Base-by-base conservation (phyloP, 768 basidiomycete genomes). In the Suillus fuscotomentosus region DNA sequence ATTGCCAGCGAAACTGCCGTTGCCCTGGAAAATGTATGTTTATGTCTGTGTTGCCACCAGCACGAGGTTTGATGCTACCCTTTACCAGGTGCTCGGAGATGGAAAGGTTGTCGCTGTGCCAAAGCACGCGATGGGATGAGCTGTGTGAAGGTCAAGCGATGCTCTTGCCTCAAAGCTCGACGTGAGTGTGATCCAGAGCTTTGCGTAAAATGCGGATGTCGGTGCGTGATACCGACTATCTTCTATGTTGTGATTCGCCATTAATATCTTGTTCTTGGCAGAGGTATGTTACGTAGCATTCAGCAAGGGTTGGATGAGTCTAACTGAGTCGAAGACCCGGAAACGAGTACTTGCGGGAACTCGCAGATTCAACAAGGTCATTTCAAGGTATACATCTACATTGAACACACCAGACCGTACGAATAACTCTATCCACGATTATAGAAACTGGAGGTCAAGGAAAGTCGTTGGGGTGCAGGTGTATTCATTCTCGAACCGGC, bases 131-230 rank as follows among this genome's bases (percentile, higher is more conserved):
- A 70, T 3, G 64, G 62, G 22, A 72, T 67, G 60, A 70, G 68
- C 22, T 85, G 79, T 73, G 72, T 70, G n/a, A 81, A 22, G 14
- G 7, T 75, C 3, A 66, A 70, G 15, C 74, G 74, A 5, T 92
- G 90, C 67, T 80, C 82, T 10, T 92, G 90, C 70, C 77, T 74
- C 57, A 72, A 68, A 24, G 76, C 80, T 0, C 70, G 76, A 10
- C 79, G 86, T 42, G 91, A 92, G 71, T 92, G 91, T 64, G 88
- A 91, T 72, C 88, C 89, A 3, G 85, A 86, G 42, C 63, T 90
- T 10, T 92, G 91, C 65, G 7, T 68, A 13, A 76, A 76, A 14
- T 89, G 89, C 70, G 75, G 78, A 65, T 78, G 82, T 61, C 81
- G 71, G 86, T 87, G 51, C 67, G 81, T 76, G 22, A 42, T 42